Evolutionary conservation across 2,329 filamentous ascomycete genomes (phyloP), one percentile per base, ranked within the genome.

Genomic region (Penicillium sp.): DNA sequence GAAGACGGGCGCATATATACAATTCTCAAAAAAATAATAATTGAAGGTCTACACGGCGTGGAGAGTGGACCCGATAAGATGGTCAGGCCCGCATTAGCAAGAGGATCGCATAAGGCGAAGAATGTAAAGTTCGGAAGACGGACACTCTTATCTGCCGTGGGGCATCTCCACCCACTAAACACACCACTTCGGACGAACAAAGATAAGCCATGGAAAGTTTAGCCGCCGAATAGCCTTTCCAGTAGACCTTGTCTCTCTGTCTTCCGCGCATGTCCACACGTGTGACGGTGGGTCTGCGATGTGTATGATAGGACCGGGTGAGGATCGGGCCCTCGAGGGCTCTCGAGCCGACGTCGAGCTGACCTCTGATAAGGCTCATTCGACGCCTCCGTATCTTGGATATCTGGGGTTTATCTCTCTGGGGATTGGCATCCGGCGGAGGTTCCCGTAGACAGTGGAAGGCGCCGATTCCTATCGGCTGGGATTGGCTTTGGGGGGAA

Each of bases 381-480:
- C 38, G 46, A 27, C 25, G 46, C 27, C 48, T 38, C 39, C 46
- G 46, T 55, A 57, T 53, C 52, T 10, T 16, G 22, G 39, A 48
- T 51, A 54, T 56, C 53, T 56, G 45, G 46, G 48, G 53, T 46
- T 47, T 56, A 52, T 52, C 56, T 55, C 9, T 47, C 27, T 24
- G 42, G 14, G 30, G 30, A 16, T 11, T 4, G 43, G 22, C 27
- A 51, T 39, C n/a, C 48, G 40, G 24, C 56, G 56, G 56, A 56
- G 56, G 8, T 24, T 27, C 36, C 56, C 56, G 56, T 38, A 13
- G 16, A 10, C 4, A 22, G 48, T 57, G 56, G 56, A 58, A 47
- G 53, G 50, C 51, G 50, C 56, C 56, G 56, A 54, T 18, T 36
- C 53, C 48, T 58, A 52, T 58, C 51, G 18, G n/a, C 20, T 22